Conservation (phyloP, 1,284 basidiomycete species). For the Leccinum solheimii region DNA sequence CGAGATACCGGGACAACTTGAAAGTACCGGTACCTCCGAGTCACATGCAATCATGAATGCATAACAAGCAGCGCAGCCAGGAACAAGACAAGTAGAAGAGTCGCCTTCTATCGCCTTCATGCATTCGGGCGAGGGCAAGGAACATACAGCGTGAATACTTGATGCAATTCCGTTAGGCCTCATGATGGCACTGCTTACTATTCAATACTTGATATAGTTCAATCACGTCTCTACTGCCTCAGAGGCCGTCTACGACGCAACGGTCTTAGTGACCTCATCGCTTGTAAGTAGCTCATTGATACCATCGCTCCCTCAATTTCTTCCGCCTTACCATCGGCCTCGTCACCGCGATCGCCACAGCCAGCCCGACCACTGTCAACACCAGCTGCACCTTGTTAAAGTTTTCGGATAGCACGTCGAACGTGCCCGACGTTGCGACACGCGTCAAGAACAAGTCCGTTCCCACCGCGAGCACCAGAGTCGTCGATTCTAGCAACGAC, state of each 20-base stretch:
- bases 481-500: slow-evolving; percentile 88
- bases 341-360: slow-evolving; percentile 72
- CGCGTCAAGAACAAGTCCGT: slow-evolving; percentile 87
- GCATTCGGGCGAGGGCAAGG: no score
- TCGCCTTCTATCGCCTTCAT: no score
- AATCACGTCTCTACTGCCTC: slow-evolving; percentile 6
- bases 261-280: background rate
- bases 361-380: slow-evolving; percentile 75
- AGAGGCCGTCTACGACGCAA: background rate
- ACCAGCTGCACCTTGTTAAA: slow-evolving; percentile 96
- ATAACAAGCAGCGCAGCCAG: background rate
- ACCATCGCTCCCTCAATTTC: slow-evolving; percentile 68
- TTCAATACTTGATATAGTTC: background rate
- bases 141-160: background rate
- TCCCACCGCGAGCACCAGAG: slow-evolving; percentile 84
- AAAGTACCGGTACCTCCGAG: background rate
- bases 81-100: background rate
- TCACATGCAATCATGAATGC: background rate
- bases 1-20: no score
- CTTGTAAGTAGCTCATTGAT: slow-evolving; percentile 30
- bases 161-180: background rate
- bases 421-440: slow-evolving; percentile 84
- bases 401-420: slow-evolving; percentile 87
- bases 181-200: background rate
- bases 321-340: slow-evolving; percentile 74